A percentile compares a stretch with the other conserved stretches of the same genome.
Evolutionary conservation across 768 basidiomycete genomes (phyloP).

Genomic region (Candolleomyces aberdarensis): DNA sequence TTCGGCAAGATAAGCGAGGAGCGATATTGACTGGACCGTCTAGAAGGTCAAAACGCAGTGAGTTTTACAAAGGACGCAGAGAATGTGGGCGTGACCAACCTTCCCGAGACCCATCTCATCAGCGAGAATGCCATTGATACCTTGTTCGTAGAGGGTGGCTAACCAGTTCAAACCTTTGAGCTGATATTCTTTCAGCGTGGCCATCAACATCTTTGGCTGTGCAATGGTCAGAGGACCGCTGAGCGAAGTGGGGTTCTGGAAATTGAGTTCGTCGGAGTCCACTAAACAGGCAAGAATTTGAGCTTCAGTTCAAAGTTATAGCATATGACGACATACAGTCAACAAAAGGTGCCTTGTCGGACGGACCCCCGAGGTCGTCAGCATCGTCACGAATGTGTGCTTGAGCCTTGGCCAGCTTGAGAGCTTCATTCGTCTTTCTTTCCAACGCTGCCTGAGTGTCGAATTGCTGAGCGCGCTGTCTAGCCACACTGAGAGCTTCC

Average conservation of each 20-base stretch:
- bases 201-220: conserved; percentile 95
- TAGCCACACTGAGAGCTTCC: conserved; percentile 79
- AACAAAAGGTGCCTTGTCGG: conserved; percentile 49
- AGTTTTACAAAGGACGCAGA: background rate
- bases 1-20: conserved; percentile 94
- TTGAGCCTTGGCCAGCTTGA: conserved; percentile 61
- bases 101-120: conserved; percentile 98
- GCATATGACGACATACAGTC: conserved; percentile 53
- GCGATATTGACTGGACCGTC: conserved; percentile 97
- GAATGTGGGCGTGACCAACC: conserved; percentile 34
- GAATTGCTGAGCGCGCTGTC: conserved; percentile 77
- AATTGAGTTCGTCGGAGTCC: conserved; percentile 96
- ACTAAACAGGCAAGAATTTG: conserved; percentile 40
- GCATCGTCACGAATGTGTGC: conserved; percentile 42
- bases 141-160: conserved; percentile 95
- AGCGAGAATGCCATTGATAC: conserved; percentile 98
- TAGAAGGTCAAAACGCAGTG: conserved; percentile 21
- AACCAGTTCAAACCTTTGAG: conserved; percentile 98
- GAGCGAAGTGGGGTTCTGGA: conserved; percentile 95
- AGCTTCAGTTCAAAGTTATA: conserved; percentile 7
- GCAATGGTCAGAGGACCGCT: conserved; percentile 80
- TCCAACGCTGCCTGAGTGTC: conserved; percentile 81
- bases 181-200: conserved; percentile 97
- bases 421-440: conserved; percentile 76
- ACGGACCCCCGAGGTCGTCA: conserved; percentile 29